These are phyloP conservation scores for Chenopodium suecicum DNA, from an alignment of 148 eudicot genomes.

Conservation along the genomic window DNA sequence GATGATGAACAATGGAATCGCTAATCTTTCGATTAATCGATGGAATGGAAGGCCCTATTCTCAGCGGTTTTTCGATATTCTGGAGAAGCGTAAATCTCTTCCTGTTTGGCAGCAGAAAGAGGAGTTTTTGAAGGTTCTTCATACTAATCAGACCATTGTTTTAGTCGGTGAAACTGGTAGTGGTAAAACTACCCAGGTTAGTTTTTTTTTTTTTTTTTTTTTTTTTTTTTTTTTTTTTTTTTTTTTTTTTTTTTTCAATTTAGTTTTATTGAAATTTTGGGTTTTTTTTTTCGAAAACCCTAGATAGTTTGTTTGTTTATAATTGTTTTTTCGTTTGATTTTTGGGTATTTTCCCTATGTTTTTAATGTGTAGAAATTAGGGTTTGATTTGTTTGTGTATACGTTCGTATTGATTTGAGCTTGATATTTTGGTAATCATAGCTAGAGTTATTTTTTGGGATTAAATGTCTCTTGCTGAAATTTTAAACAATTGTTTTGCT, in stretches of 20 bases:
- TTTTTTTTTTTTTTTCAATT: too few relatives aligned
- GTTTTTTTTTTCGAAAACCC: not conserved
- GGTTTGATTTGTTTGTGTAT: not conserved
- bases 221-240: not conserved
- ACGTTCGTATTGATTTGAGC: not conserved
- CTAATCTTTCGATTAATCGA: conserved; percentile 37
- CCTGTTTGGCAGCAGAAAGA: conserved; percentile 98
- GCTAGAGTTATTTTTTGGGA: not conserved
- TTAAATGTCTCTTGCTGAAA: not conserved
- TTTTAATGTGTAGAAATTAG: not conserved
- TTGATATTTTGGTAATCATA: not conserved
- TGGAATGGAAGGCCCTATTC: conserved; percentile 81
- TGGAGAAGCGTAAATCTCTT: conserved; percentile 81
- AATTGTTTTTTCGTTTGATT: not conserved
- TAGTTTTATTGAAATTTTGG: not conserved
- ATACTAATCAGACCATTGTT: conserved; percentile 58
- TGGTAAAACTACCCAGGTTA: conserved; percentile 98
- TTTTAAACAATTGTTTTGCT: not conserved
- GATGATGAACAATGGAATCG: conserved; percentile 12
- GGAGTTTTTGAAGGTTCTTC: conserved; percentile 65
- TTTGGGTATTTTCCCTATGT: not conserved
- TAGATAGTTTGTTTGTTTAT: not conserved
- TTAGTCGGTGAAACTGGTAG: conserved; percentile 99
- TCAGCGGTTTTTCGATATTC: conserved; percentile 63
- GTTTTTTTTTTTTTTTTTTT: not conserved